phyloP scores from a whole-genome alignment of 1,284 basidiomycete species.

The Pholiota adiposa region DNA sequence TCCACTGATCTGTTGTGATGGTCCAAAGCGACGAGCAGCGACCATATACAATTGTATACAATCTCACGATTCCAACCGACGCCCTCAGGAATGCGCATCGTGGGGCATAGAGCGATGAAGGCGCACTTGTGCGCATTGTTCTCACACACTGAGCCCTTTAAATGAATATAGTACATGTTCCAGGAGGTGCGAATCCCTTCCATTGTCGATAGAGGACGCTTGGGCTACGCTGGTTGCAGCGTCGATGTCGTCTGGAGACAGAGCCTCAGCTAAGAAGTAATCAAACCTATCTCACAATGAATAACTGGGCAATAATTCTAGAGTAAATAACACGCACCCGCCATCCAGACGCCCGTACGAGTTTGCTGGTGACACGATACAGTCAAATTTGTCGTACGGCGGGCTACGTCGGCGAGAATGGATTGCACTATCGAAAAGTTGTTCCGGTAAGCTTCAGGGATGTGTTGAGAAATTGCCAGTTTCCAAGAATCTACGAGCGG shows the following conservation, averaged over 20 bases:
- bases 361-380: constrained; percentile 31
- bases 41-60: constrained; percentile 28
- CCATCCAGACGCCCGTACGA: constrained; percentile 29
- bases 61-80: constrained; percentile 23
- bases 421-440: constrained; percentile 19
- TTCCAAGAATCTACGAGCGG: constrained; percentile 19
- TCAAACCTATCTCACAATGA: constrained; percentile 20
- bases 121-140: constrained; percentile 20
- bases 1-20: constrained; percentile 10
- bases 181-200: constrained; percentile 29
- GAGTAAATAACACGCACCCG: constrained; percentile 16
- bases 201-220: constrained; percentile 20
- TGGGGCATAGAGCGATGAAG: constrained; percentile 22
- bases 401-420: constrained; percentile 18
- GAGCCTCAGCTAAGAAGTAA: constrained; percentile 19
- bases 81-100: constrained; percentile 24
- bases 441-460: constrained; percentile 11
- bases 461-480: constrained; percentile 17
- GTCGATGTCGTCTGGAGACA: constrained; percentile 17
- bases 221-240: constrained; percentile 22
- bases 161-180: constrained; percentile 25
- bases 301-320: not conserved
- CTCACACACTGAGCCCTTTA: constrained; percentile 10
- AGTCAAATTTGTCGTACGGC: constrained; percentile 23
- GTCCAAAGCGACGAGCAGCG: constrained; percentile 15